Evolutionary conservation across 371 early-diverging fungal genomes (phyloP).

Genomic region (Conidiobolus incongruus): DNA sequence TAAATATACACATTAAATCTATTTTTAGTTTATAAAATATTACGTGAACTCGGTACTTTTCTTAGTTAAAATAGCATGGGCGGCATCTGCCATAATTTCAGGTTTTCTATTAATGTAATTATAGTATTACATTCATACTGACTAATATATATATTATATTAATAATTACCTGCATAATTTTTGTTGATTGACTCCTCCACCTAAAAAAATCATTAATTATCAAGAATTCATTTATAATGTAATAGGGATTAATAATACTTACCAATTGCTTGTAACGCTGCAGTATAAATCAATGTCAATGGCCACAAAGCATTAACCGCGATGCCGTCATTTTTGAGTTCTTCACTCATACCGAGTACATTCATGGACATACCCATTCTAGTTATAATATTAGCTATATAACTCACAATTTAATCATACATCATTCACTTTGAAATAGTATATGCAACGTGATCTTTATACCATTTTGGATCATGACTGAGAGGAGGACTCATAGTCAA

Average conservation of each 20-base stretch:
- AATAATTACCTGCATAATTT: too few relatives aligned
- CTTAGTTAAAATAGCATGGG: constrained; percentile 30
- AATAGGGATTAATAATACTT: background rate
- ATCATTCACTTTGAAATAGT: constrained; percentile 8
- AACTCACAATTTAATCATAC: background rate
- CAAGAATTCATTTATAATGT: background rate
- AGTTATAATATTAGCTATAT: constrained; percentile 6
- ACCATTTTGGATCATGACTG: constrained; percentile 37
- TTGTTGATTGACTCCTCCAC: background rate
- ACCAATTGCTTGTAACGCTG: constrained; percentile 30
- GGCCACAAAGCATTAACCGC: constrained; percentile 74
- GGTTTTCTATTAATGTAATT: constrained; percentile 12
- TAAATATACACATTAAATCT: constrained; percentile 5
- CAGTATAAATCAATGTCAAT: too few relatives aligned
- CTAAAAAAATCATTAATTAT: background rate
- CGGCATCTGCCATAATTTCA: constrained; percentile 70
- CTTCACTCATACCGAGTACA: constrained; percentile 45
- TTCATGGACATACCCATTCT: constrained; percentile 40
- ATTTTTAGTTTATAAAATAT: background rate
- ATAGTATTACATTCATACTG: too few relatives aligned
- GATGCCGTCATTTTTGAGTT: constrained; percentile 32
- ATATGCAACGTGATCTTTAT: too few relatives aligned
- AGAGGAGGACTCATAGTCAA: constrained; percentile 53
- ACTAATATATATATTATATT: too few relatives aligned
- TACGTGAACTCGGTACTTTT: constrained; percentile 18